These are phyloP conservation scores for Waltergamsia citrina DNA, from an alignment of 2,329 filamentous ascomycete genomes.

Conservation along the genomic window DNA sequence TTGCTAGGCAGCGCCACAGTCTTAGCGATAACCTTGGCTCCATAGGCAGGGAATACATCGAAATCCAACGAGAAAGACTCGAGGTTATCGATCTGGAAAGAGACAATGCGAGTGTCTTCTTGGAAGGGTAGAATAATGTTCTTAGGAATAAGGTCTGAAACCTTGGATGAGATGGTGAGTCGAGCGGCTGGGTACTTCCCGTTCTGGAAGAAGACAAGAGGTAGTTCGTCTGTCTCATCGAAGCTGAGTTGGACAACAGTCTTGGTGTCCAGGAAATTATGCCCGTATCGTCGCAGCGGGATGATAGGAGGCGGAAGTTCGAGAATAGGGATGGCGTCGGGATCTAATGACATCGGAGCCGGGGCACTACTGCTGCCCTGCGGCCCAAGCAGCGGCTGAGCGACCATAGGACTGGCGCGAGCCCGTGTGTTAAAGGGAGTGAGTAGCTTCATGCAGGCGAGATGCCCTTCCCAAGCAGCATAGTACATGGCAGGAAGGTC, in stretches of 20 bases:
- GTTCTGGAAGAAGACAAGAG: constrained; percentile 92
- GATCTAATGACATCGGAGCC: constrained; percentile 59
- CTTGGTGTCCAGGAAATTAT: constrained; percentile 98
- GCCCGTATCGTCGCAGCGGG: constrained; percentile 84
- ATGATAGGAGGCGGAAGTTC: constrained; percentile 94
- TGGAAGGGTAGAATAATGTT: constrained; percentile 94
- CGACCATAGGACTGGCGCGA: constrained; percentile 31
- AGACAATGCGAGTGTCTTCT: constrained; percentile 87
- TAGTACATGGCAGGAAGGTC: constrained; percentile 94
- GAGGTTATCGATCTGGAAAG: constrained; percentile 91
- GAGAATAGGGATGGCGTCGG: constrained; percentile 83
- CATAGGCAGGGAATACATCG: constrained; percentile 94
- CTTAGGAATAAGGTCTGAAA: constrained; percentile 90
- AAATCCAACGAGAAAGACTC: constrained; percentile 93
- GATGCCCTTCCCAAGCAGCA: constrained; percentile 92
- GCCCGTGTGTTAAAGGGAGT: constrained; percentile 45
- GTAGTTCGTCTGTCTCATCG: constrained; percentile 63
- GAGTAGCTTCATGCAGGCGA: constrained; percentile 88
- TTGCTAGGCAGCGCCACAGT: constrained; percentile 84
- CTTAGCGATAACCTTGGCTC: constrained; percentile 94
- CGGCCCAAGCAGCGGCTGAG: constrained; percentile 27
- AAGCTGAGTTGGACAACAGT: constrained; percentile 92
- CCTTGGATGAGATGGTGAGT: constrained; percentile 92
- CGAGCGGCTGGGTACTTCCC: constrained; percentile 93
- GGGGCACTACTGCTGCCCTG: constrained; percentile 37